Conservation (phyloP, 768 basidiomycete species). For the Phylloporus sp. region DNA sequence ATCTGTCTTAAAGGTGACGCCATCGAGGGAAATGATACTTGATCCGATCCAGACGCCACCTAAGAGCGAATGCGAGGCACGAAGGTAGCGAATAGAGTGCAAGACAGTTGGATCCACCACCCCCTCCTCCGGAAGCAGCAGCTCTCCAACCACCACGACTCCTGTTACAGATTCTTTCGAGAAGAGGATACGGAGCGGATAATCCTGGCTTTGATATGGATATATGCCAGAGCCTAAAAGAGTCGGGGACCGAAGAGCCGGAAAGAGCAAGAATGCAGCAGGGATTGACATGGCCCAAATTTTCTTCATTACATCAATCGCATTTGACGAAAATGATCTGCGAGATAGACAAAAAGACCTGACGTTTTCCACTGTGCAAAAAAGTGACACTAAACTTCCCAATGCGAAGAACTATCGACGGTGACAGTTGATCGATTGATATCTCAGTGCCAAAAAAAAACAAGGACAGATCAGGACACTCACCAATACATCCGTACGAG, state of each 20-base stretch:
- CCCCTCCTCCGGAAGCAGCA: conserved; percentile 37
- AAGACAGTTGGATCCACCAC: conserved; percentile 29
- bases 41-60: conserved; percentile 77
- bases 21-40: conserved; percentile 41
- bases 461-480: neutral
- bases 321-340: neutral
- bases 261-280: conserved; percentile 37
- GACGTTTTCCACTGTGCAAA: conserved; percentile 11
- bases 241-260: conserved; percentile 48
- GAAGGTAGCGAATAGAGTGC: conserved; percentile 57
- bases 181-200: conserved; percentile 63
- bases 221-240: conserved; percentile 50
- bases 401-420: conserved; percentile 21
- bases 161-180: conserved; percentile 74
- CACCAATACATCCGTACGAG: conserved; percentile 21
- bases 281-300: conserved; percentile 19
- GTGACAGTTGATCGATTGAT: neutral
- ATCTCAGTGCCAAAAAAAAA: conserved; percentile 2
- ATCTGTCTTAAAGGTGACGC: conserved; percentile 44
- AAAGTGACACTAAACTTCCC: conserved; percentile 15
- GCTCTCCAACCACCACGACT: conserved; percentile 77
- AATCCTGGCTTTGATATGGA: conserved; percentile 49
- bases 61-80: conserved; percentile 61
- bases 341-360: neutral
- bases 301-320: neutral